Base-by-base conservation (phyloP, 306 rosid genomes). In the Prunus davidiana region DNA sequence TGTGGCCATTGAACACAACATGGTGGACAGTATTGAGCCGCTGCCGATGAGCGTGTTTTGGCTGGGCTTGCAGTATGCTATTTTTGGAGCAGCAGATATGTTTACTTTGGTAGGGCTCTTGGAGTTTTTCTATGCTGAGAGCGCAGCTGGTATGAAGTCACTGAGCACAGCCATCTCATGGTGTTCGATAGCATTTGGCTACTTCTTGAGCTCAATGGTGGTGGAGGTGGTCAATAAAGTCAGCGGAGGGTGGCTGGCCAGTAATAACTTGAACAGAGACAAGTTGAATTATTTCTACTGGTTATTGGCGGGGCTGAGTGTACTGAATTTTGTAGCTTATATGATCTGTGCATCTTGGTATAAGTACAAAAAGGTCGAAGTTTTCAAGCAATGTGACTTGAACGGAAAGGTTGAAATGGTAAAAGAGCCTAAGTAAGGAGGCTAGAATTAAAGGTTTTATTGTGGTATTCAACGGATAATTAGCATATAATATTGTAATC, bases 91-190 rank as follows among this genome's bases (percentile, higher is more conserved):
- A 0, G 96, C 90, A 2, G 96, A 93, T 27, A 87, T 90, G 89
- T 93, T 90, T 72, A 80, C 91, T 2, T 34, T 87, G 1, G 85
- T 73, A 27, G 98, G 98, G 0, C 71, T 91, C 64, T 73, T 93
- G 10, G 97, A 93, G 82, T 93, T 94, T 76, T 94, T 94, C 90
- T 91, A 91, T 32, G 93, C 89, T 28, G 96, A 91, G 79, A 87
- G 96, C 78, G 85, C 98, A 10, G 87, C 84, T 1, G 79, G 87
- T 3, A 82, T 87, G 88, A 87, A 82, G 54, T 84, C 91, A 0
- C 69, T 87, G 0, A 32, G 85, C 65, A 87, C 91, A 1, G 81
- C 88, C 73, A 71, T 87, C 2, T 76, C 87, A 2, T 84, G 88
- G 87, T 77, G 82, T 19, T 80, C 91, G 0, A 20, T 87, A 0